Evolutionary conservation across 805 yeast species (phyloP), one percentile per base, ranked within the genome.

Genomic region (Saturnispora serradocipensis): DNA sequence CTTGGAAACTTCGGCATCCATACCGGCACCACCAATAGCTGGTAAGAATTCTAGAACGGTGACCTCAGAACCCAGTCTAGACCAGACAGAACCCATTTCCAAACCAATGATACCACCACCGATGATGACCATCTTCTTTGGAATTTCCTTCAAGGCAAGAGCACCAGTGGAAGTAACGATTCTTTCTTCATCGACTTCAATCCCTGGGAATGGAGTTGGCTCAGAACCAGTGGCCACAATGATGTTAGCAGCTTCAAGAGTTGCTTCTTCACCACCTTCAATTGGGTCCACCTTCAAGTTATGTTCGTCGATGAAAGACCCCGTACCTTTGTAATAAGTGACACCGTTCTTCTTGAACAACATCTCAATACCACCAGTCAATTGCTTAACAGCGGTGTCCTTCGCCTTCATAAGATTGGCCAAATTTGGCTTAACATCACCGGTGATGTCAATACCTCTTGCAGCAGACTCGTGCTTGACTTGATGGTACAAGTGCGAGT

Each of bases 21-120:
- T 93, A 61, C 97, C 95, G 54, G 97, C 98, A 76, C 99, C 99
- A 76, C 99, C 99, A 66, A 93, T 85, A 57, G 93, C 78, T 62
- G 77, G 76, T 71, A 84, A 88, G 81, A 80, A 93, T 78, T 93
- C 99, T 55, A 93, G 73, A 52, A 93, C 85, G 43, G 97, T 91
- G 58, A 93, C 99, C 74, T 93, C 89, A 43, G 96, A 75, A 44
- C 99, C 99, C 63, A 93, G 75, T 73, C 99, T 82, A 53, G 90
- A 74, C 84, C 95, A 93, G 46, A 93, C 99, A 25, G 98, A 90
- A 57, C 96, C 99, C 97, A 93, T 93, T 76, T 93, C 99, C 61
- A 93, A 81, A 66, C 99, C 99, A 68, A 93, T 93, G 74, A 93
- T 91, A 78, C 99, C 99, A 73, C 97, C 99, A 69, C 99, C 99